Conservation (phyloP, 176 grass and related monocot species). For the Rhynchospora pubera region DNA sequence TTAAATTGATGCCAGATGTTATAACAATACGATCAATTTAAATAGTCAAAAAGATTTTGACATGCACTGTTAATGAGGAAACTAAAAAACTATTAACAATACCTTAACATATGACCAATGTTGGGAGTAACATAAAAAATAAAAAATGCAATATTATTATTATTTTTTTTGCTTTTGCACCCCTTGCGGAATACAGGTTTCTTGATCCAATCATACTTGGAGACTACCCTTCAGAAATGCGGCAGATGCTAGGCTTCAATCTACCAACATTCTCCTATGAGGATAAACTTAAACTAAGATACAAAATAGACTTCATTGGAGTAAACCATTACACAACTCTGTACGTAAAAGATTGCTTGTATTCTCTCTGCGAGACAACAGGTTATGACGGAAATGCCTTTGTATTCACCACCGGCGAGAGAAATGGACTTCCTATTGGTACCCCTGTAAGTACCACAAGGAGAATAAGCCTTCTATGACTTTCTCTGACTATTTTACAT, state of each 20-base stretch:
- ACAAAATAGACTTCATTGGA: slow-evolving; percentile 65
- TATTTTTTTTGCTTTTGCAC: background rate
- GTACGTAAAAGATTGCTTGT: slow-evolving; percentile 56
- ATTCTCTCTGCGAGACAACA: slow-evolving; percentile 20
- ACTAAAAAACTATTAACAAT: background rate
- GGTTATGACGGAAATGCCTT: slow-evolving; percentile 14
- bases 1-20: background rate
- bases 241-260: slow-evolving; percentile 35
- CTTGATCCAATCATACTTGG: slow-evolving; percentile 61
- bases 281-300: slow-evolving; percentile 38
- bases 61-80: background rate
- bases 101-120: background rate
- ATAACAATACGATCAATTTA: background rate
- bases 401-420: slow-evolving; percentile 31
- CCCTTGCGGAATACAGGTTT: slow-evolving; percentile 31
- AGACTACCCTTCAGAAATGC: slow-evolving; percentile 68
- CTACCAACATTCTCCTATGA: slow-evolving; percentile 54
- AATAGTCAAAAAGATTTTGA: background rate
- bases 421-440: slow-evolving; percentile 43
- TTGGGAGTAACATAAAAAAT: background rate
- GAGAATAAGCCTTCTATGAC: background rate
- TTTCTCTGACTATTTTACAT: background rate
- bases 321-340: slow-evolving; percentile 62
- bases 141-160: background rate
- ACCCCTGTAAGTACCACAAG: slow-evolving; percentile 29